A percentile compares a stretch with the other conserved stretches of the same genome.
phyloP scores from a whole-genome alignment of 2,329 filamentous ascomycete genomes.

The Alternaria panax region DNA sequence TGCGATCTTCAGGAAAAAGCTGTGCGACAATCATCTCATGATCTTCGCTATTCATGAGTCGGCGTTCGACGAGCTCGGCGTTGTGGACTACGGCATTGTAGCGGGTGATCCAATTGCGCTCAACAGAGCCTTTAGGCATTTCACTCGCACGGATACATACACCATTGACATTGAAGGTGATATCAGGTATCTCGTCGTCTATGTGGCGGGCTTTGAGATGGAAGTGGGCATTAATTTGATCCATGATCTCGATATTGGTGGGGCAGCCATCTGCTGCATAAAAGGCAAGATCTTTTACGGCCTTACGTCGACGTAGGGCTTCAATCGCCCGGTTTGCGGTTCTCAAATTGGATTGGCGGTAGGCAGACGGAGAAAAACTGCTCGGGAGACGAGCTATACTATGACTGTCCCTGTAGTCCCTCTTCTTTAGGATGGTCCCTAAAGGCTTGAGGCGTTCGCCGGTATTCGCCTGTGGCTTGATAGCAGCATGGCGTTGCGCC shows the following conservation, averaged over 20 bases:
- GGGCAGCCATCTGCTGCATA: slow-evolving; percentile 11
- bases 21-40: slow-evolving; percentile 14
- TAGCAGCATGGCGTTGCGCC: slow-evolving; percentile 9
- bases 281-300: slow-evolving; percentile 7
- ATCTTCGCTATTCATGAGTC: slow-evolving; percentile 11
- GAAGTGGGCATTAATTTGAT: slow-evolving; percentile 11
- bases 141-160: slow-evolving; percentile 2
- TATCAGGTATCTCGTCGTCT: neutral
- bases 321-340: slow-evolving; percentile 9
- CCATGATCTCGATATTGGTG: slow-evolving; percentile 5
- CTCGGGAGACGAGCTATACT: neutral
- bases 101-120: slow-evolving; percentile 17
- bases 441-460: neutral
- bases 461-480: slow-evolving; percentile 4
- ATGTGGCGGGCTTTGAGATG: neutral
- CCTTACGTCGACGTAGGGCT: slow-evolving; percentile 4
- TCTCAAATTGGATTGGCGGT: neutral
- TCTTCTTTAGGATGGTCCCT: neutral
- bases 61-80: slow-evolving; percentile 2
- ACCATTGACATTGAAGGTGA: slow-evolving; percentile 7
- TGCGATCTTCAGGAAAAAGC: slow-evolving; percentile 11
- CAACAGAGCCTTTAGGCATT: slow-evolving; percentile 6
- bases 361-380: neutral
- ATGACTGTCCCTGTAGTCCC: neutral
- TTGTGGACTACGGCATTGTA: slow-evolving; percentile 11